Conservation (phyloP, 2,329 filamentous ascomycete species). For the Knufia petricola region DNA sequence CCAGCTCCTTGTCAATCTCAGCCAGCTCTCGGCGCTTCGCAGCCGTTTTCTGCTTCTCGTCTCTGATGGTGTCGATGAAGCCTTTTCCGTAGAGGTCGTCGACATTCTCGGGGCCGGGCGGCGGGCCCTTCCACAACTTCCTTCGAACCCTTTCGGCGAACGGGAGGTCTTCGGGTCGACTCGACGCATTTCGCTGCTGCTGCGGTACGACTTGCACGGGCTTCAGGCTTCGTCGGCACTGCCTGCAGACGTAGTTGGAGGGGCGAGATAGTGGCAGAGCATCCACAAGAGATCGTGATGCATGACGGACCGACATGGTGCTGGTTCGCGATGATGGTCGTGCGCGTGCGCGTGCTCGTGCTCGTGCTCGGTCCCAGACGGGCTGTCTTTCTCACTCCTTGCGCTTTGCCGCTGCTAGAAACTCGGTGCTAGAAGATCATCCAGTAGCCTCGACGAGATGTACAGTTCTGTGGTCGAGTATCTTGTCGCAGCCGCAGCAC, state of each 20-base stretch:
- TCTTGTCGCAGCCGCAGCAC: no score
- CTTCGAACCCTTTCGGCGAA: conserved; percentile 30
- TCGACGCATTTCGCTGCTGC: conserved; percentile 12
- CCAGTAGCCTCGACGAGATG: no score
- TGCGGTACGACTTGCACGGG: background rate
- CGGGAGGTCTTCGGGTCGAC: conserved; percentile 24
- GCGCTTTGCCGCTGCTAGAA: no score
- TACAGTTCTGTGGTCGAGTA: no score
- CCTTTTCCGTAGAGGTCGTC: conserved; percentile 40
- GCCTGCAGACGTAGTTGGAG: conserved; percentile 14
- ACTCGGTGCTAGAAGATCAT: no score
- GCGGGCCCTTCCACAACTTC: conserved; percentile 42
- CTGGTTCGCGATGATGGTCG: no score
- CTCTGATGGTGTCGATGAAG: conserved; percentile 16
- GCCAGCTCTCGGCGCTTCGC: background rate
- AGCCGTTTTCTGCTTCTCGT: conserved; percentile 11
- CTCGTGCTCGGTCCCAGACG: no score
- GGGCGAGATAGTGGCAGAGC: conserved; percentile 1
- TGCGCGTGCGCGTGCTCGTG: no score
- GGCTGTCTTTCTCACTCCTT: no score
- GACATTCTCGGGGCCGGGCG: conserved; percentile 31
- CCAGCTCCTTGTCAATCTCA: conserved; percentile 19
- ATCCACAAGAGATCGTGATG: conserved; percentile 10
- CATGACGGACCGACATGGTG: conserved; percentile 8
- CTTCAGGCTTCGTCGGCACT: conserved; percentile 11